These are phyloP conservation scores for Blastomyces gilchristii DNA, from an alignment of 2,329 filamentous ascomycete species.

Conservation along the genomic window DNA sequence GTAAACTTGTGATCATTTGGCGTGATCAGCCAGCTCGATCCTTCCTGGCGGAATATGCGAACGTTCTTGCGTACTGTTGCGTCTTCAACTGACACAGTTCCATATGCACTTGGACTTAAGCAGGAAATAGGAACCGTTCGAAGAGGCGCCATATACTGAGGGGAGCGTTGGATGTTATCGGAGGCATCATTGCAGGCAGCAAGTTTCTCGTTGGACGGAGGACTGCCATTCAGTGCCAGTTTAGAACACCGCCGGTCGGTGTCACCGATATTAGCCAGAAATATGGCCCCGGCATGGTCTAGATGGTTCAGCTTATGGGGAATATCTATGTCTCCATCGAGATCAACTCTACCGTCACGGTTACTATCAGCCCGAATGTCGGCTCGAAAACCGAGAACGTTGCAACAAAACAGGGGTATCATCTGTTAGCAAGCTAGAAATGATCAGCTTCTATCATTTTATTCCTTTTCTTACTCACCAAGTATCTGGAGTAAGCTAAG, in stretches of 20 bases:
- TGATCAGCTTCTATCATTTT: neutral
- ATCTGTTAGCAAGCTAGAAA: neutral
- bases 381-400: constrained; percentile 4
- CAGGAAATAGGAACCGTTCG: constrained; percentile 23
- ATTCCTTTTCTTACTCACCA: neutral
- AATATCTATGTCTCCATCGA: constrained; percentile 15
- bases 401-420: neutral
- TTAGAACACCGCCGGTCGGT: constrained; percentile 24
- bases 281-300: constrained; percentile 23
- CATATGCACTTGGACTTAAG: constrained; percentile 6
- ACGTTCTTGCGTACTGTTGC: constrained; percentile 18
- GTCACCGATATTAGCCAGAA: constrained; percentile 32
- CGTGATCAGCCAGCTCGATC: constrained; percentile 21
- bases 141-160: constrained; percentile 26
- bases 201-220: constrained; percentile 20
- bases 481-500: neutral
- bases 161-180: constrained; percentile 24
- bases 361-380: constrained; percentile 31
- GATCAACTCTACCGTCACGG: constrained; percentile 28
- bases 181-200: constrained; percentile 30
- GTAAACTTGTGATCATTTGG: constrained; percentile 23
- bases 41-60: constrained; percentile 22
- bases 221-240: constrained; percentile 10
- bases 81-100: constrained; percentile 8
- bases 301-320: constrained; percentile 22